Conservation (phyloP, 1,284 basidiomycete genomes). For the Uromyces viciae-fabae region DNA sequence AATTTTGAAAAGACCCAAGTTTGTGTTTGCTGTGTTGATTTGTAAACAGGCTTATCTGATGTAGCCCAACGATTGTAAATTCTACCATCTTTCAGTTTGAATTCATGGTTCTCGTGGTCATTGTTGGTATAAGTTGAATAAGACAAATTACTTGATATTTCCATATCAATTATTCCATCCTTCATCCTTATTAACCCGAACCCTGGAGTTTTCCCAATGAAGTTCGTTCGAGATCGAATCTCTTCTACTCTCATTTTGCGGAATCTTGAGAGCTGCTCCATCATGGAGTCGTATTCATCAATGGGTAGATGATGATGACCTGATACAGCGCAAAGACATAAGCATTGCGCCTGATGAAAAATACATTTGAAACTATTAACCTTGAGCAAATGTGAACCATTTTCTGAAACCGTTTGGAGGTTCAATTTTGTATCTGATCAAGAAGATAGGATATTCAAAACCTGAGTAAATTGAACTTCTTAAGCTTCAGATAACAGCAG, state of each 20-base stretch:
- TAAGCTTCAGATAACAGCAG: not conserved
- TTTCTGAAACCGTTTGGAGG: slow-evolving; percentile 30
- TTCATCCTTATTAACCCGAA: slow-evolving; percentile 10
- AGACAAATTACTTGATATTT: not conserved
- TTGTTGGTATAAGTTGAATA: slow-evolving; percentile 24
- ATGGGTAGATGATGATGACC: slow-evolving; percentile 7
- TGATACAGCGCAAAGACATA: no score
- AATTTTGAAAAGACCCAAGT: slow-evolving; percentile 31
- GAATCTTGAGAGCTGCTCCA: slow-evolving; percentile 23
- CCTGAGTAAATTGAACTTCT: not conserved
- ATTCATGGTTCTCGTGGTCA: slow-evolving; percentile 36
- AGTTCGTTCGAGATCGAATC: slow-evolving; percentile 14
- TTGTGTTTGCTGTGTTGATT: slow-evolving; percentile 24
- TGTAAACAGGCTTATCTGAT: not conserved
- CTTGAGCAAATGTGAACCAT: slow-evolving; percentile 34
- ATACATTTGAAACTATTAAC: not conserved
- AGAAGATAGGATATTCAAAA: not conserved
- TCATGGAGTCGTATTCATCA: slow-evolving; percentile 35
- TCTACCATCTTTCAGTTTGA: slow-evolving; percentile 9
- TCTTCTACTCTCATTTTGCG: not conserved
- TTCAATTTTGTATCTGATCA: slow-evolving; percentile 18
- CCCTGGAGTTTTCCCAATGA: not conserved
- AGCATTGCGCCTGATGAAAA: no score
- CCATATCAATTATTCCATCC: not conserved
- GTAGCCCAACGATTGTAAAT: slow-evolving; percentile 1